Conservation (phyloP, 225 moss, liverwort and hornwort genomes). For the Pseudisothecium myosuroides region DNA sequence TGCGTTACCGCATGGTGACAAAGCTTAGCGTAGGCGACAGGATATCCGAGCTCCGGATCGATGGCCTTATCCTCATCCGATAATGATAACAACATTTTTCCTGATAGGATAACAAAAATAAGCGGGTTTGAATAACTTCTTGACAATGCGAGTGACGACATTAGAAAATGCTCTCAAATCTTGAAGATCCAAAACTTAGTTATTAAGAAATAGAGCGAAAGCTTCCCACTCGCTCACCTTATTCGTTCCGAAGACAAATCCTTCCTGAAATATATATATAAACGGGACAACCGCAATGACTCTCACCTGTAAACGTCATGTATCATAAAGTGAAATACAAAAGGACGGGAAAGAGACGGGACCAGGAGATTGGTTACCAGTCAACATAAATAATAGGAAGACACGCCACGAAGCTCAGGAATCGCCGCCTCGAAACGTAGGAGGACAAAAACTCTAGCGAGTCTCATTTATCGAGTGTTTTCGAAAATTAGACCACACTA, state of each 20-base stretch:
- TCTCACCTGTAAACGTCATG: background rate
- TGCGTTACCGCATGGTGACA: constrained; percentile 34
- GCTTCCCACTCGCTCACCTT: background rate
- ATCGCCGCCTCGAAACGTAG: background rate
- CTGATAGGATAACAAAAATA: background rate
- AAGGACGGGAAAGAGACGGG: background rate
- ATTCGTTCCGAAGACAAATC: background rate
- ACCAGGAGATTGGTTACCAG: background rate
- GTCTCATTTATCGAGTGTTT: background rate
- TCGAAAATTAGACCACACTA: background rate
- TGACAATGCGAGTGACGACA: background rate
- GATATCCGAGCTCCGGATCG: constrained; percentile 42
- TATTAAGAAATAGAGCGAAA: background rate
- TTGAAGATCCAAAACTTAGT: background rate
- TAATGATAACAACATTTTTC: constrained; percentile 39
- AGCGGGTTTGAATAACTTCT: background rate
- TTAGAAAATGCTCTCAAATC: background rate
- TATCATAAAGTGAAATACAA: background rate
- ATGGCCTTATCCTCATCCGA: constrained; percentile 39
- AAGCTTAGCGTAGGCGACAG: constrained; percentile 30
- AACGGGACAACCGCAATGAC: background rate
- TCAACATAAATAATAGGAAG: background rate
- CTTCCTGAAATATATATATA: background rate
- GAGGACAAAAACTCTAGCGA: background rate
- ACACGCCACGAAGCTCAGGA: background rate